Conservation (phyloP, 352 stramenopile species). For the Plasmopara halstedii region DNA sequence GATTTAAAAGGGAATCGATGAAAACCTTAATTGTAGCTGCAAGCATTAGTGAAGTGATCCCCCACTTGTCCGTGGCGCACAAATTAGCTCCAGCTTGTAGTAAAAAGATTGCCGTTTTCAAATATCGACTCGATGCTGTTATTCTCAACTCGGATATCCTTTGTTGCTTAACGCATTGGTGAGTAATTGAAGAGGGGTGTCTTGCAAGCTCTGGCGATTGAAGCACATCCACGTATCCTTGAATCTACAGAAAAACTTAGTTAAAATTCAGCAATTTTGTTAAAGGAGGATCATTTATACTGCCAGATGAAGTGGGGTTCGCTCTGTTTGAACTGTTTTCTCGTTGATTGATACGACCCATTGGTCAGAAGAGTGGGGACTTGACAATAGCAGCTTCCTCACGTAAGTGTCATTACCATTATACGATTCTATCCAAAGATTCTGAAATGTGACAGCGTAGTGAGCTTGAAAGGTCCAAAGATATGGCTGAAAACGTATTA, state of each 20-base stretch:
- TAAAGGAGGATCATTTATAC: constrained; percentile 14
- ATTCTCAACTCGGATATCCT: constrained; percentile 4
- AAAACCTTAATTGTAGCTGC: constrained; percentile 27
- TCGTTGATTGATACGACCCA: constrained; percentile 11
- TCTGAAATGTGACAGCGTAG: constrained; percentile 14
- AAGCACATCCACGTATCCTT: constrained; percentile 27
- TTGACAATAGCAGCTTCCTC: constrained; percentile 14
- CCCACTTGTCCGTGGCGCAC: constrained; percentile 39
- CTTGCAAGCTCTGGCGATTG: not conserved
- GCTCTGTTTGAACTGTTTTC: constrained; percentile 21
- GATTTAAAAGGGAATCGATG: constrained; percentile 34
- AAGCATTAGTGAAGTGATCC: constrained; percentile 56
- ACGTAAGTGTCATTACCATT: constrained; percentile 25
- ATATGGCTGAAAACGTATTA: constrained; percentile 6
- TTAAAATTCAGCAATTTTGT: not conserved
- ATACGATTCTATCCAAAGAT: constrained; percentile 33
- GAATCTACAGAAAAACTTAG: constrained; percentile 12
- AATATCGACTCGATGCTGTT: constrained; percentile 19
- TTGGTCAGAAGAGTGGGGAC: not conserved
- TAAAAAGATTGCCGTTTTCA: constrained; percentile 29
- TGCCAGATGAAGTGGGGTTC: constrained; percentile 42
- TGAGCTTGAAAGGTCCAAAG: not conserved
- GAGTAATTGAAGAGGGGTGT: not conserved
- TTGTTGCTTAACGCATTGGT: constrained; percentile 2
- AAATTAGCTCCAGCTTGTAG: constrained; percentile 23